Evolutionary conservation across 2,329 filamentous ascomycete genomes (phyloP).

Genomic region (Aspergillus fijiensis): DNA sequence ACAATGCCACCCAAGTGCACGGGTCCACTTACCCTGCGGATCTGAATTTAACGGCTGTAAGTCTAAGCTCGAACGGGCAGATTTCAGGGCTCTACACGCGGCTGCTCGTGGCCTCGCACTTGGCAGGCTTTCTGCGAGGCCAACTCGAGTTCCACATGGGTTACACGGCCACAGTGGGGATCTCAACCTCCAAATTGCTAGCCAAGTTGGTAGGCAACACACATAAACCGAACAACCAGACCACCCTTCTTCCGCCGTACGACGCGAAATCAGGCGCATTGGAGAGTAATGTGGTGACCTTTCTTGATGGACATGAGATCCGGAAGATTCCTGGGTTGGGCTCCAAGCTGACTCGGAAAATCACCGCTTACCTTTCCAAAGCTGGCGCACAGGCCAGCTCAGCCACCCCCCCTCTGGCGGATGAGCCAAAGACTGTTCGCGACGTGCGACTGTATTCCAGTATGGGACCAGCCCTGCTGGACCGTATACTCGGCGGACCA

Average conservation of each 20-base stretch:
- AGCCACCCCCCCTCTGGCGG: constrained; percentile 18
- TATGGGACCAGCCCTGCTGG: constrained; percentile 65
- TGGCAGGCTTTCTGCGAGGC: constrained; percentile 71
- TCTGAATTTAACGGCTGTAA: constrained; percentile 4
- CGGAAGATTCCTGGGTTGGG: constrained; percentile 84
- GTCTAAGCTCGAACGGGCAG: constrained; percentile 23
- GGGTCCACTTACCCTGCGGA: constrained; percentile 60
- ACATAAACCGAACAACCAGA: constrained; percentile 86
- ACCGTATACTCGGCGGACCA: constrained; percentile 67
- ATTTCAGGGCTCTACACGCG: constrained; percentile 51
- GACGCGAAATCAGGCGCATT: constrained; percentile 27
- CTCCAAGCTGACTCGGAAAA: constrained; percentile 68
- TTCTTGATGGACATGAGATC: constrained; percentile 74
- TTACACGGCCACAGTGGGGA: constrained; percentile 83
- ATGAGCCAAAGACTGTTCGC: constrained; percentile 59
- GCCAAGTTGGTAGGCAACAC: constrained; percentile 80
- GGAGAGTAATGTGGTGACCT: constrained; percentile 58
- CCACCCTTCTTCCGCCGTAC: constrained; percentile 71
- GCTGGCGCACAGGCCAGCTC: not conserved
- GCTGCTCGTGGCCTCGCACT: constrained; percentile 74
- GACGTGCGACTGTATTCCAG: constrained; percentile 63
- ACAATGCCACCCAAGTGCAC: constrained; percentile 67
- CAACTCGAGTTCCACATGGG: constrained; percentile 73
- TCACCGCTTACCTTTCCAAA: constrained; percentile 40
- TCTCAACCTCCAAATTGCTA: constrained; percentile 83